Base-by-base conservation (phyloP, 768 basidiomycete genomes). In the Trametopsis cervina region DNA sequence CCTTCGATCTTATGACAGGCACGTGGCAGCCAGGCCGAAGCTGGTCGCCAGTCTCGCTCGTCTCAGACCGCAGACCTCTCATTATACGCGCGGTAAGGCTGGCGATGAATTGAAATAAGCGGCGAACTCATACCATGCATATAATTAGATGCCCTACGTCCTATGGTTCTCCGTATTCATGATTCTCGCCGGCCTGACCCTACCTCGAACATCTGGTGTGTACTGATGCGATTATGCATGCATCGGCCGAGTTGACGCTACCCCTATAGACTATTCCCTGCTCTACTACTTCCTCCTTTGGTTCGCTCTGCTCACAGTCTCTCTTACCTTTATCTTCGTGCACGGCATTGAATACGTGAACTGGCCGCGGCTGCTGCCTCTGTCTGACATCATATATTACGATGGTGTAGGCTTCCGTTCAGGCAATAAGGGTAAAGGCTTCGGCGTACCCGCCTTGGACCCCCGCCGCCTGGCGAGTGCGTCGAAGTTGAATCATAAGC, bases 321-420 rank as follows among this genome's bases (percentile, higher is more conserved):
- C 91, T 11, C 66, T 85, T 49, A 56, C 69, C 39, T 93, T 88
- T 68, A 91, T 98, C 54, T 54, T 83, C 58, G 64, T 78, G n/a
- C 77, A 95, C 65, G 95, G 94, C 29, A 82, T 94, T 54, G 89
- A 92, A 52, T 99, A 96, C 62, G 95, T 99, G 46, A 78, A 87
- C 13, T 97, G 93, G 89, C 96, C 96, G 11, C 78, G 85, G 10
- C 75, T 99, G 46, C 77, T 87, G 54, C 86, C 90, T 0, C 81
- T 84, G 3, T 69, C 71, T 23, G 88, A 91, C 48, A 71, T 83
- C 44, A 84, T 98, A 47, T 81, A 87, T 60, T 99, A 97, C 64
- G 73, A 76, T 41, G 96, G 96, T 13, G 86, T 91, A 26, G 94
- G 93, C 4, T 91, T 77, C 71, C 83, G 88, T 27, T 85, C 89